Conservation (phyloP, 2,329 filamentous ascomycete species). For the Dactylella cylindrospora region DNA sequence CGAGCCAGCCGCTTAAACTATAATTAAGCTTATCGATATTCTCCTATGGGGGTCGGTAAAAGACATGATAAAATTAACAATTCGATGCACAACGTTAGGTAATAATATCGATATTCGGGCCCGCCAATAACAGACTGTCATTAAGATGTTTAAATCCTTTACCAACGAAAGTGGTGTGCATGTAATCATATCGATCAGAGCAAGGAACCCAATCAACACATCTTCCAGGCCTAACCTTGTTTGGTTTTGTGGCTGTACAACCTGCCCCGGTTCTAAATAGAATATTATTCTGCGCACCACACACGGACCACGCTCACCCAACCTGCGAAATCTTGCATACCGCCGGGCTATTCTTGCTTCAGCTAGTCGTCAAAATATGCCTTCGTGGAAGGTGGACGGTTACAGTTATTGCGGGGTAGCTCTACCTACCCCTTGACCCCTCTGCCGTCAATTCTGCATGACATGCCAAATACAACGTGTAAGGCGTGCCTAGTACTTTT, state of each 20-base stretch:
- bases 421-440: too few species aligned
- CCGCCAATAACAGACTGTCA: slow-evolving; percentile 2
- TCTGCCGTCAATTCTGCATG: too few species aligned
- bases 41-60: too few species aligned
- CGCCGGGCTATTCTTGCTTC: slow-evolving; percentile 6
- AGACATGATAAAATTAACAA: too few species aligned
- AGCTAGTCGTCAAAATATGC: neutral
- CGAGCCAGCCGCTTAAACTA: too few species aligned
- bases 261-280: slow-evolving; percentile 4
- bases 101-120: neutral
- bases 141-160: neutral
- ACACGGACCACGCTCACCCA: too few species aligned
- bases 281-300: neutral
- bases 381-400: slow-evolving; percentile 5
- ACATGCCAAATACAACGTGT: too few species aligned
- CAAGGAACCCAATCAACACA: neutral
- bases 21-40: too few species aligned
- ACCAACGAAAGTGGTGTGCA: slow-evolving; percentile 1
- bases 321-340: too few species aligned
- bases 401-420: slow-evolving; percentile 26
- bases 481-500: too few species aligned
- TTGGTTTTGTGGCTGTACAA: slow-evolving; percentile 14
- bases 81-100: too few species aligned
- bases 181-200: neutral
- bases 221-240: slow-evolving; percentile 6